These are phyloP conservation scores for Cryphonectria japonica DNA, from an alignment of 2,329 filamentous ascomycete genomes.

Conservation along the genomic window DNA sequence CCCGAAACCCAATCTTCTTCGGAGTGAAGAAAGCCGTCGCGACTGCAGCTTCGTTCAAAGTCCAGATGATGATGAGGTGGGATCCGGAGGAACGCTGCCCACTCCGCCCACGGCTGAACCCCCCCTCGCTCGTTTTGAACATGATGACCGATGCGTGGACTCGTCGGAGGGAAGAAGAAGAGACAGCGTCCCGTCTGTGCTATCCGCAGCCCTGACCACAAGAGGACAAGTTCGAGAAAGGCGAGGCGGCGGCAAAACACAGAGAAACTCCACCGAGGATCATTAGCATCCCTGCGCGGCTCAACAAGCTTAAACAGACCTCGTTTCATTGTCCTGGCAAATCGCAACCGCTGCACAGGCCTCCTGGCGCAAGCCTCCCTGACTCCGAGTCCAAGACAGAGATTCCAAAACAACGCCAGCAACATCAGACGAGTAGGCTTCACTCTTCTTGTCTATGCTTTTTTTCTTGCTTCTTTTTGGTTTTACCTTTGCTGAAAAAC, in stretches of 20 bases:
- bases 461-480: neutral
- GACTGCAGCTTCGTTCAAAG: neutral
- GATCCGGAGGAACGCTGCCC: neutral
- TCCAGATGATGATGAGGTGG: neutral
- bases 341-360: conserved; percentile 23
- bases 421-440: conserved; percentile 12
- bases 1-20: neutral
- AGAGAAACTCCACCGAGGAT: conserved; percentile 5
- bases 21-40: neutral
- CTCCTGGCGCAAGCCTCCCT: neutral
- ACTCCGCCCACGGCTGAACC: neutral
- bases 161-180: neutral
- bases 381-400: conserved; percentile 2
- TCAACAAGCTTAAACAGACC: conserved; percentile 29
- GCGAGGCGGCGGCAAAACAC: neutral
- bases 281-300: conserved; percentile 22
- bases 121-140: neutral
- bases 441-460: neutral
- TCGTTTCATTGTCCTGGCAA: conserved; percentile 26
- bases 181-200: conserved; percentile 2
- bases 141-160: neutral
- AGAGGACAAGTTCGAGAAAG: neutral
- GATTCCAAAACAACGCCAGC: conserved; percentile 15
- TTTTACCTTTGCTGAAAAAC: neutral
- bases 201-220: conserved; percentile 8